Evolutionary conservation across 1,139 yeast species (phyloP).

Genomic region (Nakaseomyces glabratus): DNA sequence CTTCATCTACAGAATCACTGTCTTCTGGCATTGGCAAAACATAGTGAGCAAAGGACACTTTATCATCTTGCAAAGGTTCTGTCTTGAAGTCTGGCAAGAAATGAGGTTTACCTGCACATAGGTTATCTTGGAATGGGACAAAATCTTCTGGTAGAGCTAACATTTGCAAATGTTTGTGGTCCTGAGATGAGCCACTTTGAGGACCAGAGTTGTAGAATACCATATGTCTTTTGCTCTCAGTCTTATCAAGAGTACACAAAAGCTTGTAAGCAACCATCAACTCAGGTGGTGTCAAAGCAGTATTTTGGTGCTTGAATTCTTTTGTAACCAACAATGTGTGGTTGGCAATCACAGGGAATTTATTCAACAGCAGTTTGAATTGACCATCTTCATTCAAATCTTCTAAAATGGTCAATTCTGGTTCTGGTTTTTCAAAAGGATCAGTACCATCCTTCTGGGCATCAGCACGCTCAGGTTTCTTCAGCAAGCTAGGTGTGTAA

Average conservation of each 20-base stretch:
- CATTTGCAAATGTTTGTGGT: conserved; percentile 87
- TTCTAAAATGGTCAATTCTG: conserved; percentile 55
- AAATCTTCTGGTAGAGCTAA: conserved; percentile 58
- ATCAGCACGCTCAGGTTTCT: conserved; percentile 45
- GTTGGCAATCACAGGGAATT: conserved; percentile 71
- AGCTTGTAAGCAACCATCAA: conserved; percentile 49
- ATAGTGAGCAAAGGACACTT: conserved; percentile 75
- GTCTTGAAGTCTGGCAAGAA: conserved; percentile 44
- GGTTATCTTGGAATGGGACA: conserved; percentile 49
- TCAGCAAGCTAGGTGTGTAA: conserved; percentile 42
- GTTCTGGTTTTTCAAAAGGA: conserved; percentile 79
- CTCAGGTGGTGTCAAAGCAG: conserved; percentile 64
- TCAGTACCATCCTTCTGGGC: conserved; percentile 31
- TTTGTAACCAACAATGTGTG: conserved; percentile 76
- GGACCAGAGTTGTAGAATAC: conserved; percentile 87
- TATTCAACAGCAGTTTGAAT: conserved; percentile 66
- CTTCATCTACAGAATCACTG: conserved; percentile 39
- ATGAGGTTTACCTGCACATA: conserved; percentile 41
- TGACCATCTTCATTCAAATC: conserved; percentile 41
- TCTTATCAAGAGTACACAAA: conserved; percentile 35
- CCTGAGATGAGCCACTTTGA: conserved; percentile 84
- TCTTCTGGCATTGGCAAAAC: conserved; percentile 54
- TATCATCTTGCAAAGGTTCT: conserved; percentile 54
- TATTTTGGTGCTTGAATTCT: conserved; percentile 58
- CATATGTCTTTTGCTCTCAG: conserved; percentile 39